phyloP scores from a whole-genome alignment of 371 early-diverging fungal genomes.

The Mortierella sp. region DNA sequence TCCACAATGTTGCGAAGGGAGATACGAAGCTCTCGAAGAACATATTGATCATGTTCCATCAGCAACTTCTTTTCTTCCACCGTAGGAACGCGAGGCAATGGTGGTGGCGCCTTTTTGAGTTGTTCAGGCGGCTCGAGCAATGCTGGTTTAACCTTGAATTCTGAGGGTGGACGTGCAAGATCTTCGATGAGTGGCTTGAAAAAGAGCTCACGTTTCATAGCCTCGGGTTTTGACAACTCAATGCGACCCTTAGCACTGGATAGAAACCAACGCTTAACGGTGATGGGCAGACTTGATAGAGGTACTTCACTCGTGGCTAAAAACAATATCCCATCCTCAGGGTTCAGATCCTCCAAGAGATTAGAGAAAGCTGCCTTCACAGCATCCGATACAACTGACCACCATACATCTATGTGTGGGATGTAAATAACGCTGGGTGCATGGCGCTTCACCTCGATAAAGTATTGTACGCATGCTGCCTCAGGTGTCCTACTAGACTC shows the following conservation, averaged over 20 bases:
- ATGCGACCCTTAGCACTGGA: slow-evolving; percentile 40
- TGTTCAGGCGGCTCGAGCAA: slow-evolving; percentile 20
- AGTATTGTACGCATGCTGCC: slow-evolving; percentile 62
- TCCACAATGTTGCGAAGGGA: slow-evolving; percentile 63
- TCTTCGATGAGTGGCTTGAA: slow-evolving; percentile 32
- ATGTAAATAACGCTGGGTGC: slow-evolving; percentile 67
- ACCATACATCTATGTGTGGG: slow-evolving; percentile 64
- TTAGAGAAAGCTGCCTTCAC: slow-evolving; percentile 60
- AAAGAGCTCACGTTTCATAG: slow-evolving; percentile 19
- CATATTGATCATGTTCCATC: slow-evolving; percentile 59
- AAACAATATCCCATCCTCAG: slow-evolving; percentile 65
- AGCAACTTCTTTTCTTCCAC: slow-evolving; percentile 58
- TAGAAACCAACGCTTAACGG: slow-evolving; percentile 44
- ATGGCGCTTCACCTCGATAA: slow-evolving; percentile 65
- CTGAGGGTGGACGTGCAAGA: slow-evolving; percentile 35
- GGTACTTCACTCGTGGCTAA: slow-evolving; percentile 65
- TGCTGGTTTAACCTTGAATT: slow-evolving; percentile 25
- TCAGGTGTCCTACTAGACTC: slow-evolving; percentile 59
- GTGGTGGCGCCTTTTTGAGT: slow-evolving; percentile 60
- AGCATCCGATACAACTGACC: slow-evolving; percentile 57
- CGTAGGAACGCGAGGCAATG: slow-evolving; percentile 62
- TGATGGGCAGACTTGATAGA: slow-evolving; percentile 52
- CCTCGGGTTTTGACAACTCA: slow-evolving; percentile 13
- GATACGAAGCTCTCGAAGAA: slow-evolving; percentile 63
- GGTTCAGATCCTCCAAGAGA: slow-evolving; percentile 58